Base-by-base conservation (phyloP, 192 early-diverging fungal species). In the Backusella psychrophila region DNA sequence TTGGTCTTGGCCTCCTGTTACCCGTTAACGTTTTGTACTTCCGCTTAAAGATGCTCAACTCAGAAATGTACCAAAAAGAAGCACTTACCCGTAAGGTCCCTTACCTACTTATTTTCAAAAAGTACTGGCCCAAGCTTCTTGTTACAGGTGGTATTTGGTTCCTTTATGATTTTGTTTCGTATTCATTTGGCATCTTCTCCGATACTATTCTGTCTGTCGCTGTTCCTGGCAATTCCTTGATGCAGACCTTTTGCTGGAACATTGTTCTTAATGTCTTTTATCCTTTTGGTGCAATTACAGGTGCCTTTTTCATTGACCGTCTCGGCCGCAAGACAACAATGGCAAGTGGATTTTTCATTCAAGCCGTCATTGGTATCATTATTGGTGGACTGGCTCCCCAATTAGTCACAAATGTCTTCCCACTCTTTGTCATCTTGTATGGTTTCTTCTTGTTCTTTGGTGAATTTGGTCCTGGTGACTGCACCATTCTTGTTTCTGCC, bases 11-110 rank as follows among this genome's bases (percentile, higher is more conserved):
- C 8, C 78, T 86, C 41, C 26, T 84, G 3, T 77, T 84, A 19
- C 85, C 85, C 41, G 63, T 86, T 49, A 78, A 79, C 26, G 83
- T 86, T 26, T 41, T 84, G 73, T 84, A 83, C 49, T 89, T 89
- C 85, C 87, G 88, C 63, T 73, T 89, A 68, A 89, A 89, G 76
- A 89, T 85, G 85, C 53, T 71, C 66, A 89, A 89, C 79, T 88
- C 87, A 14, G 77, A 86, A 26, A 75, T 77, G 65, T 89, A 81
- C 77, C 77, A 80, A 26, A 82, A 89, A 73, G 77, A 88, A 63
- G 77, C 85, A 26, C 84, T 87, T 76, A 87, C 80, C 53, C 75
- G 75, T 65, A 77, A 83, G 6, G 84, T 85, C 3, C 88, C 87
- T 11, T 89, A 89, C 41, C n/a, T 78, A 15, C 67, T 89, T 31